phyloP scores from a whole-genome alignment of 2,329 filamentous ascomycete genomes.

The Trichoderma koningiopsis region DNA sequence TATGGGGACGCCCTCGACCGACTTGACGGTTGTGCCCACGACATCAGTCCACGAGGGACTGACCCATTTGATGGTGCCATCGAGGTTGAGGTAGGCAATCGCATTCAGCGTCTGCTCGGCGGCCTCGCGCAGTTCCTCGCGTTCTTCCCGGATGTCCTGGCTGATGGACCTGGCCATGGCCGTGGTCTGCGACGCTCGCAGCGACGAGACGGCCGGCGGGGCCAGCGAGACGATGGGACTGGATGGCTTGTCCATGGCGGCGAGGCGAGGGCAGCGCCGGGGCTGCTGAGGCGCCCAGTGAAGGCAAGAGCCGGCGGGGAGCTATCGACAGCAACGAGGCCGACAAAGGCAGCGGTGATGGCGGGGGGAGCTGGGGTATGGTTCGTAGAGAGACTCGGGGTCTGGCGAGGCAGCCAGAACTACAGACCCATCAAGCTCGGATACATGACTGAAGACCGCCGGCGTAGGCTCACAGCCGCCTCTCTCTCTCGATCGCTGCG shows the following conservation, averaged over 20 bases:
- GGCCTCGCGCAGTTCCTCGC: constrained; percentile 90
- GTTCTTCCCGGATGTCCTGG: constrained; percentile 88
- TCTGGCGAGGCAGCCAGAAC: constrained; percentile 53
- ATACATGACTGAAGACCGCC: constrained; percentile 50
- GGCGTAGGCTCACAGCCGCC: constrained; percentile 29
- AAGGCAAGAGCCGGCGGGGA: constrained; percentile 10
- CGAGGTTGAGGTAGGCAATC: constrained; percentile 89
- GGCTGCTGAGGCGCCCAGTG: constrained; percentile 23
- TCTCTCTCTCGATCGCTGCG: constrained; percentile 30
- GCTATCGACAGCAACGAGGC: constrained; percentile 23
- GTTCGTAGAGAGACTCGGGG: constrained; percentile 34
- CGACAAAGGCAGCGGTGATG: constrained; percentile 3
- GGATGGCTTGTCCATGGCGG: constrained; percentile 49
- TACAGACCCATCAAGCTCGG: constrained; percentile 47
- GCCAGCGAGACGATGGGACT: constrained; percentile 43
- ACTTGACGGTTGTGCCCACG: constrained; percentile 74
- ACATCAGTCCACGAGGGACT: constrained; percentile 96
- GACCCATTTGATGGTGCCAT: constrained; percentile 91
- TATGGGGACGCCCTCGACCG: constrained; percentile 75
- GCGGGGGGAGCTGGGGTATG: constrained; percentile 16
- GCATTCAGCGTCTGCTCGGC: constrained; percentile 96
- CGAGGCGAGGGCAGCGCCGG: constrained; percentile 20
- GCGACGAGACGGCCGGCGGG: constrained; percentile 55
- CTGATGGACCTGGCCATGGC: constrained; percentile 71
- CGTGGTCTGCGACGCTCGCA: constrained; percentile 52